Evolutionary conservation across 2,329 filamentous ascomycete genomes (phyloP), one percentile per base, ranked within the genome.

Genomic region (Chrysosporium queenslandicum): DNA sequence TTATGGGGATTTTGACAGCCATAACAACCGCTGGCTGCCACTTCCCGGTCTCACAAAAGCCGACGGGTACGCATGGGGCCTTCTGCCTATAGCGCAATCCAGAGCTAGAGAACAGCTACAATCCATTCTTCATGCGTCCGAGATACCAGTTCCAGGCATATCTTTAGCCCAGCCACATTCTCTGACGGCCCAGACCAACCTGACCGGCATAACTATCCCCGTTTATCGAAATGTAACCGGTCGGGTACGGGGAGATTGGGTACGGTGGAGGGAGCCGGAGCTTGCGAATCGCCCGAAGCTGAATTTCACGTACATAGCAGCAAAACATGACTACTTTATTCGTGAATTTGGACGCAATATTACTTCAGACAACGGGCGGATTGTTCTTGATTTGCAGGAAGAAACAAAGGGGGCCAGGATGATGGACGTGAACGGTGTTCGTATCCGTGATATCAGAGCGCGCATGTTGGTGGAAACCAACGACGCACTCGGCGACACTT

Each of bases 161-260:
- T 58, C 67, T 34, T 61, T 63, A 34, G 59, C 60, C 25, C 52
- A 60, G 18, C 56, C 61, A 25, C 37, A 58, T 20, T 60, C 61
- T 8, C 36, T 53, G 29, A 46, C 48, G 4, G 52, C 61, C n/a
- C 49, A 60, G 3, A 55, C 68, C 50, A 66, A 71, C 53, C 55
- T 70, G n/a, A 67, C 67, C 14, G 61, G 64, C 29, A 45, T 70
- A 12, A 58, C 60, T 34, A 63, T 85, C 50, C 75, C 78, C 1
- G 72, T 83, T n/a, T 94, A 90, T 76, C 78, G 78, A 63, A 91
- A 94, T 64, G 78, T 86, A 4, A 89, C 87, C 1, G 86, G 88
- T 3, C 82, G 82, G 29, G 74, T 94, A 34, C 78, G 81, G 45
- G 88, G 88, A n/a, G 74, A 82, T 53, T 94, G 87, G 86, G 74